Conservation (phyloP, 1,284 basidiomycete genomes). For the Trichosporon asahii region DNA sequence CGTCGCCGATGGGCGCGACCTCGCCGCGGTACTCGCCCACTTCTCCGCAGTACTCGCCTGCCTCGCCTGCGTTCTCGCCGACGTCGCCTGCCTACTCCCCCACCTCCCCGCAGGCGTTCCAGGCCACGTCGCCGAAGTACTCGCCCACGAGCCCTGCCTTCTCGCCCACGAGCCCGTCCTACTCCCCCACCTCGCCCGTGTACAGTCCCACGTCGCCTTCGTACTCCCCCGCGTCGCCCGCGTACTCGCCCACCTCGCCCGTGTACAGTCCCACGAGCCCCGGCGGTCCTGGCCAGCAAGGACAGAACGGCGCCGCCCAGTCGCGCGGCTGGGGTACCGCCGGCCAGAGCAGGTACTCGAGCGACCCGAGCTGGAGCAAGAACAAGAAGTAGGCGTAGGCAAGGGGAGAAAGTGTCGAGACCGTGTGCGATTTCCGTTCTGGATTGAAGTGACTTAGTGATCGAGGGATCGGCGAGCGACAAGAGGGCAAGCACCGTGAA, state of each 20-base stretch:
- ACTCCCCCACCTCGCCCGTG: conserved; percentile 72
- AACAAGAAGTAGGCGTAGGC: conserved; percentile 12
- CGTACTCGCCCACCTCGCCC: conserved; percentile 46
- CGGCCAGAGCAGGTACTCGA: conserved; percentile 18
- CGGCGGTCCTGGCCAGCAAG: conserved; percentile 17
- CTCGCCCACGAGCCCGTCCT: conserved; percentile 66
- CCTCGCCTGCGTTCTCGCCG: conserved; percentile 49
- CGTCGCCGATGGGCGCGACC: conserved; percentile 27
- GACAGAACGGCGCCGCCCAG: conserved; percentile 10
- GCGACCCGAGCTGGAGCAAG: conserved; percentile 28
- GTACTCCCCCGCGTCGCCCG: conserved; percentile 41
- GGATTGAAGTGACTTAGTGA: not conserved
- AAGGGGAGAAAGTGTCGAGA: not conserved
- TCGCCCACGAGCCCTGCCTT: conserved; percentile 59
- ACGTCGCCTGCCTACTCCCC: conserved; percentile 57
- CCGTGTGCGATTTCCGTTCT: not conserved
- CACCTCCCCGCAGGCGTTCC: conserved; percentile 64
- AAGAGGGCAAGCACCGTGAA: not conserved
- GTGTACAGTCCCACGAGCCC: conserved; percentile 73
- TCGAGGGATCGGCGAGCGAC: not conserved
- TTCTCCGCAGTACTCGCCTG: conserved; percentile 35
- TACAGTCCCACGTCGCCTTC: conserved; percentile 57
- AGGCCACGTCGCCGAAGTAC: conserved; percentile 78
- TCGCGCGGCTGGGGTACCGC: conserved; percentile 19
- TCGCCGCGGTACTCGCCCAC: conserved; percentile 29